These are phyloP conservation scores for Schizochytrium sp. DNA, from an alignment of 108 stramenopile species.

Conservation along the genomic window DNA sequence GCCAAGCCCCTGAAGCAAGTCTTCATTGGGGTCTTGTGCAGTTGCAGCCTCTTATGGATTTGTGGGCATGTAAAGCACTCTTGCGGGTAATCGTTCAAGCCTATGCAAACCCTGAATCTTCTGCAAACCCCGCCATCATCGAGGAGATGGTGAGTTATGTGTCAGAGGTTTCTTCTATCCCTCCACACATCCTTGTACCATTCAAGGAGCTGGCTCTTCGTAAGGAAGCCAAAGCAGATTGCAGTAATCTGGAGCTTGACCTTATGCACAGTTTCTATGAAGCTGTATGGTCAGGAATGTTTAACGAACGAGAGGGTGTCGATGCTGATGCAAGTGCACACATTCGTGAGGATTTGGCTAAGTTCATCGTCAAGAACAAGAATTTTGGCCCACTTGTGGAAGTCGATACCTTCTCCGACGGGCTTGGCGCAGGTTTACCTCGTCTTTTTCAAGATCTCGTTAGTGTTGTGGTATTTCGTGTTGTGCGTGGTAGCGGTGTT, in stretches of 20 bases:
- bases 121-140: no score
- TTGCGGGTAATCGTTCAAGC: not conserved
- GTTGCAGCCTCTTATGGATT: constrained; percentile 9
- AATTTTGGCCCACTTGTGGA: not conserved
- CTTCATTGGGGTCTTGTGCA: not conserved
- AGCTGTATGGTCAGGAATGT: not conserved
- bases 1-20: constrained; percentile 7
- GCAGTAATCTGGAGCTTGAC: constrained; percentile 27
- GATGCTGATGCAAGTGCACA: constrained; percentile 1
- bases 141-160: not conserved
- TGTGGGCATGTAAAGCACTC: constrained; percentile 1
- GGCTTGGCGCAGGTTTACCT: not conserved
- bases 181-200: not conserved
- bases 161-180: not conserved
- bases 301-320: constrained; percentile 1
- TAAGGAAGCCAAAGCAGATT: not conserved
- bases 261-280: constrained; percentile 11
- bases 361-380: constrained; percentile 15
- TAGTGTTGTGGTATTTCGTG: constrained; percentile 30
- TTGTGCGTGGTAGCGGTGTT: constrained; percentile 51
- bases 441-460: not conserved
- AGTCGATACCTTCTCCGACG: constrained; percentile 20
- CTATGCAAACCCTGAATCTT: no score
- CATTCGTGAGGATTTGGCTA: constrained; percentile 7
- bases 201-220: constrained; percentile 5